Conservation (phyloP, 176 grass and related monocot genomes). For the Rhynchospora pubera region DNA sequence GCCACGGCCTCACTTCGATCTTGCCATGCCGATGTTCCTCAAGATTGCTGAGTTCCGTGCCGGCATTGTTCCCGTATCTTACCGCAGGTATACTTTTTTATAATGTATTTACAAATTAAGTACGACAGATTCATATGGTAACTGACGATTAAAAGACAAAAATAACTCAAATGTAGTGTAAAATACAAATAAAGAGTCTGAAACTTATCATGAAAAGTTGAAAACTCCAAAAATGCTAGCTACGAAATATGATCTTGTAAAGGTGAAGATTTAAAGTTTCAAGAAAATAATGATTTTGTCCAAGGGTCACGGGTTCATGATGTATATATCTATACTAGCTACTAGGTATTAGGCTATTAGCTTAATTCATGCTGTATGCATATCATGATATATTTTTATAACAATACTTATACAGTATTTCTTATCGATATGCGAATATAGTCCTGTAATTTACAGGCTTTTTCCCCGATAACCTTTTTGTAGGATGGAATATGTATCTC, state of each 20-base stretch:
- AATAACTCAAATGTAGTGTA: background rate
- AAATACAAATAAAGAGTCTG: background rate
- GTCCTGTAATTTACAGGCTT: background rate
- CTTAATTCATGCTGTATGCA: background rate
- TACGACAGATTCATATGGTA: background rate
- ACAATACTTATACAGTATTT: background rate
- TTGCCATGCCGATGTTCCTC: slow-evolving; percentile 54
- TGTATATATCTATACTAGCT: background rate
- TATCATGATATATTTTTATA: background rate
- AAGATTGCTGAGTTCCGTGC: slow-evolving; percentile 46
- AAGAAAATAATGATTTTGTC: background rate
- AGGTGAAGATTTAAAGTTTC: background rate
- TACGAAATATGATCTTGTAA: background rate
- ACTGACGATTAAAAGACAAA: background rate
- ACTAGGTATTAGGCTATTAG: background rate
- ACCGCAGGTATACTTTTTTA: slow-evolving; percentile 28
- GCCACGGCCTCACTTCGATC: slow-evolving; percentile 47
- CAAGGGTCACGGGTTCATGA: slow-evolving; percentile 3
- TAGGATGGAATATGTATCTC: background rate
- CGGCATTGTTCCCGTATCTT: slow-evolving; percentile 44
- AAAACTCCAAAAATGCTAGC: background rate
- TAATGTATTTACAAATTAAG: background rate
- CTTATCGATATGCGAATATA: background rate
- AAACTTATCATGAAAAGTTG: background rate
- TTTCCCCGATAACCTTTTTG: background rate